Evolutionary conservation across 2,329 filamentous ascomycete genomes (phyloP).

Genomic region (Diaporthe citriasiana): DNA sequence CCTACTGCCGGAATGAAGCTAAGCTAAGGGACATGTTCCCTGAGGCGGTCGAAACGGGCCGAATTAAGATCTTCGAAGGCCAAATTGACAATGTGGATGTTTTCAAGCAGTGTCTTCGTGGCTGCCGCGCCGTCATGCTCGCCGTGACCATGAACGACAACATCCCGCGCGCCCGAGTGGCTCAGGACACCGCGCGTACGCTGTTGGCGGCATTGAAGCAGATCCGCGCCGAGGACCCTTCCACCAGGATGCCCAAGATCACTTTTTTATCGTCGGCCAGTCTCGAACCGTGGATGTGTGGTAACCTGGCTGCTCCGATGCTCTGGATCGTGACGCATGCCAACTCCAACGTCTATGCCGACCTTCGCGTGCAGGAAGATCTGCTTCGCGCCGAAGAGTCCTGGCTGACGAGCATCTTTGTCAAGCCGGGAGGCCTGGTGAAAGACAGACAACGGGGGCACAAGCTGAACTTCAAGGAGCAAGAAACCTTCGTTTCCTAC

Average conservation of each 20-base stretch:
- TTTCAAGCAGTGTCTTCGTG: background rate
- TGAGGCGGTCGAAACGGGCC: background rate
- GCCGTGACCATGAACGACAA: slow-evolving; percentile 11
- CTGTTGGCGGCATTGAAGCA: background rate
- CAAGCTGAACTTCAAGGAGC: background rate
- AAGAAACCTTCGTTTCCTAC: slow-evolving; percentile 2
- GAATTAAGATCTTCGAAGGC: background rate
- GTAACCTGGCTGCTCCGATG: background rate
- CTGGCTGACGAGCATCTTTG: slow-evolving; percentile 2
- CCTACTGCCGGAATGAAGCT: background rate
- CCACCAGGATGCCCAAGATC: background rate
- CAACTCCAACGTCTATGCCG: slow-evolving; percentile 1
- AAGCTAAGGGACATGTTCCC: background rate
- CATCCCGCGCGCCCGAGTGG: background rate
- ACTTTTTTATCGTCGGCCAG: background rate
- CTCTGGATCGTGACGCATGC: slow-evolving; percentile 8
- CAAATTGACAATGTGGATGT: background rate
- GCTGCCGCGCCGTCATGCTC: background rate
- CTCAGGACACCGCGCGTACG: background rate
- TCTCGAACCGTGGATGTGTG: slow-evolving; percentile 2
- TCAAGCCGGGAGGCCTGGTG: slow-evolving; percentile 1
- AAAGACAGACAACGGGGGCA: background rate
- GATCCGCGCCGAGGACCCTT: background rate
- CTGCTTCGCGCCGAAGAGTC: background rate
- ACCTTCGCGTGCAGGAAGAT: background rate